Percentiles rank a stretch among this genome's conserved stretches.
Conservation (phyloP, 345 rosid genomes). For the Camelina laxa region DNA sequence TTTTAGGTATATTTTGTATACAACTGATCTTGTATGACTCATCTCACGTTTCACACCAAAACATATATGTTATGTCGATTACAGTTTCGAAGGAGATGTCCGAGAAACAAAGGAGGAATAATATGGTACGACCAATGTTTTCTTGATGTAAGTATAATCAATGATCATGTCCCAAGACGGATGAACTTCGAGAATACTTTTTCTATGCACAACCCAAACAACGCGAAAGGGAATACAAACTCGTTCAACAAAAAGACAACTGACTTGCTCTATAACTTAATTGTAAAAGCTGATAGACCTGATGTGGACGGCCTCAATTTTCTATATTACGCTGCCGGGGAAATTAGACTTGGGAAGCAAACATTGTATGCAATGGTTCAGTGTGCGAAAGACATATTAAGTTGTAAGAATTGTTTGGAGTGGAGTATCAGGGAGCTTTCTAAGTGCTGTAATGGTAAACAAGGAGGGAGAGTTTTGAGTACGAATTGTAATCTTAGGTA, state of each 20-base stretch:
- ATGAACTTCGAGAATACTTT: constrained; percentile 9
- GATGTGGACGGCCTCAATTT: background rate
- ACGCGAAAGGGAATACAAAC: constrained; percentile 38
- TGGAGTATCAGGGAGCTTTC: constrained; percentile 40
- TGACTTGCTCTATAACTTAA: constrained; percentile 42
- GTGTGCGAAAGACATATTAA: constrained; percentile 1
- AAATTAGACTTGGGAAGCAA: constrained; percentile 24
- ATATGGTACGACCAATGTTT: constrained; percentile 52
- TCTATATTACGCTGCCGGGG: background rate
- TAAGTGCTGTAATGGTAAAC: constrained; percentile 37
- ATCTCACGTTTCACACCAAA: background rate
- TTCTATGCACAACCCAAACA: constrained; percentile 25
- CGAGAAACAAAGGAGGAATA: constrained; percentile 44
- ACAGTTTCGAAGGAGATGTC: constrained; percentile 44
- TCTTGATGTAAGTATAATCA: constrained; percentile 47
- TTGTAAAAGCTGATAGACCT: constrained; percentile 1
- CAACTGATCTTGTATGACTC: background rate
- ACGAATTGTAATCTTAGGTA: constrained; percentile 30
- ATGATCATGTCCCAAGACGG: background rate
- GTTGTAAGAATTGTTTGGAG: constrained; percentile 7
- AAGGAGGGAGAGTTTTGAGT: constrained; percentile 26
- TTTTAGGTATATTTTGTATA: background rate
- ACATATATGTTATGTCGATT: background rate
- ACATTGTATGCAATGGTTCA: constrained; percentile 21
- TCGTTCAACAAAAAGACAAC: constrained; percentile 45